A percentile compares a stretch with the other conserved stretches of the same genome.
Evolutionary conservation across 495 filamentous ascomycete species (phyloP).

Genomic region (Penicillium subrubescens): DNA sequence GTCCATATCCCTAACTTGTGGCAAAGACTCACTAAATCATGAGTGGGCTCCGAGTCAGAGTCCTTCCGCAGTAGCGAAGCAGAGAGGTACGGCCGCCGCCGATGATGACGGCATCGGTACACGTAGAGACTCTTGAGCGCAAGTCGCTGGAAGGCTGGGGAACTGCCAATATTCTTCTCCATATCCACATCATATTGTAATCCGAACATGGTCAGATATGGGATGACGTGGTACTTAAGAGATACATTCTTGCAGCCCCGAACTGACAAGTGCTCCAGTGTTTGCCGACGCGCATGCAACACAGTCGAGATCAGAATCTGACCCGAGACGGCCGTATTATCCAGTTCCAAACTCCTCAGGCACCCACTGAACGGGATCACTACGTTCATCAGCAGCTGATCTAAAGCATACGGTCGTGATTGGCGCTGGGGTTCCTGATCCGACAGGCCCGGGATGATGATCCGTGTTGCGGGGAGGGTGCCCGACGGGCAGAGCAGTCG

Average conservation of each 20-base stretch:
- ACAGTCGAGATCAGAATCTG: conserved; percentile 56
- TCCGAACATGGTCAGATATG: conserved; percentile 55
- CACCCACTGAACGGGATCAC: conserved; percentile 57
- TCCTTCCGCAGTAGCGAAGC: conserved; percentile 57
- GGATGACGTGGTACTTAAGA: conserved; percentile 65
- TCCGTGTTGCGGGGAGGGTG: conserved; percentile 35
- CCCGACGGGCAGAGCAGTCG: conserved; percentile 52
- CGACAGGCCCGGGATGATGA: conserved; percentile 37
- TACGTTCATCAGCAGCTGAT: conserved; percentile 58
- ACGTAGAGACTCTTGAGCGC: conserved; percentile 63
- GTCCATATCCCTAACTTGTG: conserved; percentile 64
- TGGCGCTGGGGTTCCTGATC: conserved; percentile 46
- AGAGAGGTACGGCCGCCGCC: conserved; percentile 59
- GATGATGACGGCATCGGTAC: conserved; percentile 63
- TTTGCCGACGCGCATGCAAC: conserved; percentile 52
- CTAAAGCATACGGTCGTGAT: conserved; percentile 58
- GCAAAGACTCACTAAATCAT: conserved; percentile 64
- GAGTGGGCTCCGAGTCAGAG: conserved; percentile 63
- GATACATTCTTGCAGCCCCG: conserved; percentile 68
- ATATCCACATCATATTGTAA: conserved; percentile 48
- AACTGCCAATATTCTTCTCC: conserved; percentile 38
- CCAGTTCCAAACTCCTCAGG: conserved; percentile 58
- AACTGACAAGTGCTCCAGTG: conserved; percentile 60
- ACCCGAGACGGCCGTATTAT: conserved; percentile 63
- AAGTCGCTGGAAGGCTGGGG: conserved; percentile 40